phyloP scores from a whole-genome alignment of 2,329 filamentous ascomycete genomes.

The Verticillium isaacii region DNA sequence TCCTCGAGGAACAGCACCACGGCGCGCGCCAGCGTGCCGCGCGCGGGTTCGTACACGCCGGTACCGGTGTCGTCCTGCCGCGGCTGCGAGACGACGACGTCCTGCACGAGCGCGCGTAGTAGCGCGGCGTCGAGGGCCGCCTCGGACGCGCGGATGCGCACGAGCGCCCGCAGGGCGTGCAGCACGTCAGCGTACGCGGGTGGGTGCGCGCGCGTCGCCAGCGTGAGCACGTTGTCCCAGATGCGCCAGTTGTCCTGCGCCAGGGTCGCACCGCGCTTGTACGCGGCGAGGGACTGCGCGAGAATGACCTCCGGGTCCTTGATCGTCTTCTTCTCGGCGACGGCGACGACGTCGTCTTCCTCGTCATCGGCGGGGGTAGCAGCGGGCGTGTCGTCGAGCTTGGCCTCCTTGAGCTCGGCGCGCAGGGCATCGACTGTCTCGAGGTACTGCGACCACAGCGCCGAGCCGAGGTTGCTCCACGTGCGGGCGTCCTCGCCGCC shows the following conservation, averaged over 20 bases:
- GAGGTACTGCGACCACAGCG: constrained; percentile 66
- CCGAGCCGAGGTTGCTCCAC: constrained; percentile 91
- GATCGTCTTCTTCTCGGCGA: constrained; percentile 13
- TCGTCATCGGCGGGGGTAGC: constrained; percentile 8
- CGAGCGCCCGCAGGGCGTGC: constrained; percentile 67
- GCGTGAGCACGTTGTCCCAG: constrained; percentile 93
- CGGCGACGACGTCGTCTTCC: constrained; percentile 2
- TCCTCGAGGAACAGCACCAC: constrained; percentile 71
- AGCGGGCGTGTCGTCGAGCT: constrained; percentile 12
- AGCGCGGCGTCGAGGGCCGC: constrained; percentile 72
- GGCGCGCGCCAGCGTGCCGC: constrained; percentile 57
- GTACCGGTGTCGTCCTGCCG: constrained; percentile 22
- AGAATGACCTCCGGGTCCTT: constrained; percentile 58
- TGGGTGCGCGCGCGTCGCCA: constrained; percentile 73
- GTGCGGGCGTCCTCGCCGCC: constrained; percentile 88
- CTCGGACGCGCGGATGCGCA: constrained; percentile 75
- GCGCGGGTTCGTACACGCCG: constrained; percentile 33
- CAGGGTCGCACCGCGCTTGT: constrained; percentile 79
- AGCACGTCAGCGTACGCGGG: constrained; percentile 73
- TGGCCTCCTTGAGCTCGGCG: constrained; percentile 10
- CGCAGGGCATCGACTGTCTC: constrained; percentile 38
- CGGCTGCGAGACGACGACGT: constrained; percentile 50
- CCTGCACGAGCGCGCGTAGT: constrained; percentile 65
- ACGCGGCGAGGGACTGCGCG: constrained; percentile 72
- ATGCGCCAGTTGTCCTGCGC: constrained; percentile 87